Conservation (phyloP, 805 yeast genomes). For the Suhomyces sp. region DNA sequence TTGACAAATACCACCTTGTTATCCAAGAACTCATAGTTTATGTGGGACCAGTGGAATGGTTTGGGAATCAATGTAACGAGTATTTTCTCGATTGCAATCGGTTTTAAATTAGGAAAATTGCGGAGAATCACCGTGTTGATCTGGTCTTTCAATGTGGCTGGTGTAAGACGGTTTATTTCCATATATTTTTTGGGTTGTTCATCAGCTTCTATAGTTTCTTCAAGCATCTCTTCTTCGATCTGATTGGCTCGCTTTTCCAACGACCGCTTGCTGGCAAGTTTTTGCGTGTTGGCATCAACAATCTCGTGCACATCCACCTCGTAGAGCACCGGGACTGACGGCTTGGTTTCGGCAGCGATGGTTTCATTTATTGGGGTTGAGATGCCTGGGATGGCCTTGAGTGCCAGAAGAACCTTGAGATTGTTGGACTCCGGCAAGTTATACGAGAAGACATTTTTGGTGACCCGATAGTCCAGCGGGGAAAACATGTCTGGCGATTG, state of each 20-base stretch:
- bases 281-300: slow-evolving; percentile 9
- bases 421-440: slow-evolving; percentile 1
- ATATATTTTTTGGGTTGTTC: slow-evolving; percentile 21
- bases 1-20: slow-evolving; percentile 32
- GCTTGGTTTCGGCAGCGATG: slow-evolving; percentile 2
- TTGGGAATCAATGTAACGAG: slow-evolving; percentile 19
- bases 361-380: not conserved
- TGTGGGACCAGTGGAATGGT: slow-evolving; percentile 29
- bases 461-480: too few species aligned
- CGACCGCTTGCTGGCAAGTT: slow-evolving; percentile 4
- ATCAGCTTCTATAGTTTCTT: slow-evolving; percentile 4
- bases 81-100: slow-evolving; percentile 32
- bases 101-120: slow-evolving; percentile 33
- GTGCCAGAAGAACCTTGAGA: not conserved
- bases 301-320: slow-evolving; percentile 11
- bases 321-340: slow-evolving; percentile 4
- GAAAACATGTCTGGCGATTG: not conserved
- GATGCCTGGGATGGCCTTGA: slow-evolving; percentile 2
- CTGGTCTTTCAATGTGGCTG: slow-evolving; percentile 36
- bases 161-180: slow-evolving; percentile 28
- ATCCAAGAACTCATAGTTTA: slow-evolving; percentile 34
- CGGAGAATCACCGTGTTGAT: slow-evolving; percentile 30
- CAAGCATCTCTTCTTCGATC: slow-evolving; percentile 1
- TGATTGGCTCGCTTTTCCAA: not conserved
- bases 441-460: slow-evolving; percentile 4